Conservation (phyloP, 306 rosid genomes). For the Senna tora region DNA sequence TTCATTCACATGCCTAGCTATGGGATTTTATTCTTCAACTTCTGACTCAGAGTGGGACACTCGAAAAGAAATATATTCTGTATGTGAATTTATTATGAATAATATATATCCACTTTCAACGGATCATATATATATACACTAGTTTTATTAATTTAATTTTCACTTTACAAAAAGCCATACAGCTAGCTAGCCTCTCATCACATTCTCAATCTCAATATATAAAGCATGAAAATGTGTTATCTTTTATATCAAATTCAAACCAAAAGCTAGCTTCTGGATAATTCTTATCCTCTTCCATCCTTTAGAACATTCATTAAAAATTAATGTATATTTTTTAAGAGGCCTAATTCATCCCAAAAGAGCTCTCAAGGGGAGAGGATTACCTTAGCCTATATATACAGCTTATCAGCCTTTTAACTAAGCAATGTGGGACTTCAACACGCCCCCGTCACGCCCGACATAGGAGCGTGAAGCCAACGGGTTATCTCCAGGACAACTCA, state of each 20-base stretch:
- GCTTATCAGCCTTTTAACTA: too few species aligned
- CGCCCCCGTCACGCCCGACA: too few species aligned
- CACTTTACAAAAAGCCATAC: slow-evolving; percentile 22
- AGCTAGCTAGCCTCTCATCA: neutral
- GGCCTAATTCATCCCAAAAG: too few species aligned
- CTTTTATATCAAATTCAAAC: neutral
- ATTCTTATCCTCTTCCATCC: slow-evolving; percentile 47
- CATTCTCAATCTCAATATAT: neutral
- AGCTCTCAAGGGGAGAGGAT: too few species aligned
- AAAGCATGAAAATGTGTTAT: slow-evolving; percentile 1
- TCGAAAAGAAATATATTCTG: neutral
- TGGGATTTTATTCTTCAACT: slow-evolving; percentile 8
- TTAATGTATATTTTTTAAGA: too few species aligned
- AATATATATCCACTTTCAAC: neutral
- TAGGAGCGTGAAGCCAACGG: too few species aligned
- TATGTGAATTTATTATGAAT: slow-evolving; percentile 5
- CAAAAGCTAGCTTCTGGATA: neutral
- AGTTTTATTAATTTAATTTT: too few species aligned
- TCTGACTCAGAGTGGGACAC: slow-evolving; percentile 13
- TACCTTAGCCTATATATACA: too few species aligned
- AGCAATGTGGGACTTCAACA: too few species aligned
- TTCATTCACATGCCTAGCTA: neutral
- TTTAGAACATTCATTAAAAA: too few species aligned
- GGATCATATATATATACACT: too few species aligned
- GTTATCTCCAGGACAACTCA: too few species aligned